phyloP scores from a whole-genome alignment of 179 eudicot species.

The Drosera spatulata region DNA sequence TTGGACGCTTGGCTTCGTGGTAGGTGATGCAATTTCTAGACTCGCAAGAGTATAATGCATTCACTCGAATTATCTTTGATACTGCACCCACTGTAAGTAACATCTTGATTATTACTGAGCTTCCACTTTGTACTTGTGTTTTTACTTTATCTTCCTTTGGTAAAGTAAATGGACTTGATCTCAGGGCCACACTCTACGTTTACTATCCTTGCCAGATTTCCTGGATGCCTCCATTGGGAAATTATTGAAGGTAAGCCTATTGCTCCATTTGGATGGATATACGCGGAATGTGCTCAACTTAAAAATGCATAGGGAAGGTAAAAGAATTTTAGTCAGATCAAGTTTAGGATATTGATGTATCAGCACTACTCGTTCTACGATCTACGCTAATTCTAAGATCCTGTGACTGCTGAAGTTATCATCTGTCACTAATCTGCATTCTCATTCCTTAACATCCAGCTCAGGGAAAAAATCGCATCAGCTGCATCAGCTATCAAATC shows the following conservation, averaged over 20 bases:
- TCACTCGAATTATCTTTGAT: slow-evolving; percentile 89
- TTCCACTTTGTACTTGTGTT: neutral
- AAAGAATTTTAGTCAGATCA: no score
- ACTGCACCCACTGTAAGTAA: slow-evolving; percentile 91
- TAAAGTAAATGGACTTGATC: neutral
- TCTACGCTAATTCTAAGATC: no score
- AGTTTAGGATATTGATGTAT: no score
- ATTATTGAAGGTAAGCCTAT: slow-evolving; percentile 58
- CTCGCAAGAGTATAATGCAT: slow-evolving; percentile 67
- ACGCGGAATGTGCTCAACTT: no score
- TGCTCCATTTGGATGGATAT: neutral
- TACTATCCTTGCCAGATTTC: slow-evolving; percentile 91
- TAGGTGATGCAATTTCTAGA: slow-evolving; percentile 98
- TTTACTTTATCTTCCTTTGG: neutral
- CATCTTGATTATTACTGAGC: neutral
- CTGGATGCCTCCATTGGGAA: slow-evolving; percentile 95
- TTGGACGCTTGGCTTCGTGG: slow-evolving; percentile 9
- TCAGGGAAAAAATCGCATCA: slow-evolving; percentile 75
- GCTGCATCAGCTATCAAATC: slow-evolving; percentile 97
- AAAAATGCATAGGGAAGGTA: no score
- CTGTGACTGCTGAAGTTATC: no score
- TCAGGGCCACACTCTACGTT: slow-evolving; percentile 93
- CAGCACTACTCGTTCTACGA: no score
- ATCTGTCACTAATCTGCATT: neutral
- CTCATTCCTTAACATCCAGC: slow-evolving; percentile 30